Base-by-base conservation (phyloP, 1,284 basidiomycete genomes). In the Boletus mariae region DNA sequence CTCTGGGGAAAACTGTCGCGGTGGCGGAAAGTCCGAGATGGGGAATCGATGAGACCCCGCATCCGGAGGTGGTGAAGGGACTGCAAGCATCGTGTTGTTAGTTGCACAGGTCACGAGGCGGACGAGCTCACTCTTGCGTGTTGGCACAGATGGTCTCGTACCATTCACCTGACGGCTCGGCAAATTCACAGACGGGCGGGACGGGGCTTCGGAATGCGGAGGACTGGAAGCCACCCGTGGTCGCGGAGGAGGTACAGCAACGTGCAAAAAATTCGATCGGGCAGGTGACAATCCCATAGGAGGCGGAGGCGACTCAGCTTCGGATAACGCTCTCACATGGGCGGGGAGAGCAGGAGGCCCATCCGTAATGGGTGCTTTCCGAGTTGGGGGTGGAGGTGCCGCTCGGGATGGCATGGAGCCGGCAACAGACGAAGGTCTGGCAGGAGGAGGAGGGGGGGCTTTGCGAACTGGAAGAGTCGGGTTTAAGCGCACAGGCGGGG, bases 1-100 rank as follows among this genome's bases (percentile, higher is more conserved):
- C 32, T 65, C 71, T 15, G 68, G 64, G 35, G 66, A 67, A 67
- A 90, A 91, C 29, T 75, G 73, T 43, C 87, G 80, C n/a, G 89
- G 89, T 13, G 83, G 82, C 12, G 89, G 90, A 66, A 92, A 90
- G 47, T 84, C 86, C 20, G 74, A 72, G 15, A 82, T 78, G 12
- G 87, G 86, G 63, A 90, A 92, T 20, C 76, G 82, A 62, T 90
- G 85, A 26, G 75, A 65, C 15, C 87, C 87, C 45, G 78, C 79
- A 53, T 77, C 81, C 1, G 87, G 81, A 25, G 89, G 87, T 32
- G 89, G 90, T 5, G 86, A 82, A 37, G 87, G 85, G 53, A 90
- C 89, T 91, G 55, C 5, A 54, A 59, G 57, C 50, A 57, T 52
- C 52, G 23, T 25, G 6, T 15, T 28, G 20, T 57, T 32, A 57